A percentile compares a stretch with the other conserved stretches of the same genome.
These are phyloP conservation scores for Euphorbia tirucalli DNA, from an alignment of 345 rosid species.

Conservation along the genomic window DNA sequence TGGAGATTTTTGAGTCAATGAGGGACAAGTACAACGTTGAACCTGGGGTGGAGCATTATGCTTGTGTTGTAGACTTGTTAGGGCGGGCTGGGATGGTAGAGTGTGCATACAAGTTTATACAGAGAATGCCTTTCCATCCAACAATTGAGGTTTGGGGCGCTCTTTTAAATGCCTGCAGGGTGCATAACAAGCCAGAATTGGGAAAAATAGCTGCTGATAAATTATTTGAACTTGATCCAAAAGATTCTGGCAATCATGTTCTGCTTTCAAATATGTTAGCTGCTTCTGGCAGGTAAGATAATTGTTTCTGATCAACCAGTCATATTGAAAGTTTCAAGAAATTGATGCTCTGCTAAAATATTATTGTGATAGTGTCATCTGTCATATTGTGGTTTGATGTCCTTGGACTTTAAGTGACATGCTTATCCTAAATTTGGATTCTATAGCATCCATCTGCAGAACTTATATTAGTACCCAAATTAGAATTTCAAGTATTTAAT, in stretches of 20 bases:
- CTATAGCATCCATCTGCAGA: too few relatives aligned
- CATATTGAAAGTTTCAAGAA: too few relatives aligned
- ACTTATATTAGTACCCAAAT: too few relatives aligned
- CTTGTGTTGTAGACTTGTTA: constrained; percentile 79
- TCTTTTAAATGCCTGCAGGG: constrained; percentile 80
- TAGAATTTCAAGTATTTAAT: too few relatives aligned
- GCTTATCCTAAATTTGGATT: too few relatives aligned
- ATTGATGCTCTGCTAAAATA: too few relatives aligned
- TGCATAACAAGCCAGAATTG: constrained; percentile 54
- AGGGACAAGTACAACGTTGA: constrained; percentile 47
- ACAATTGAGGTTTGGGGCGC: constrained; percentile 85
- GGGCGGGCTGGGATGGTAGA: constrained; percentile 83
- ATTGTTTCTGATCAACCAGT: not conserved
- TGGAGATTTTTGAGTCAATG: constrained; percentile 69
- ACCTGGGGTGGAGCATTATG: constrained; percentile 78
- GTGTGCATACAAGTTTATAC: constrained; percentile 53
- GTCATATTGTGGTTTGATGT: too few relatives aligned
- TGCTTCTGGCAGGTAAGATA: constrained; percentile 65
- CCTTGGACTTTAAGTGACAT: too few relatives aligned
- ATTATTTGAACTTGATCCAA: constrained; percentile 72
- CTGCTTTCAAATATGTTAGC: constrained; percentile 78
- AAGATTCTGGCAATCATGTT: constrained; percentile 77
- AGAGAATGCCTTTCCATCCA: constrained; percentile 61
- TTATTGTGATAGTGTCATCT: too few relatives aligned
- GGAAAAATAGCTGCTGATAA: constrained; percentile 66